phyloP scores from a whole-genome alignment of 345 rosid genomes.

The Populus euphratica region DNA sequence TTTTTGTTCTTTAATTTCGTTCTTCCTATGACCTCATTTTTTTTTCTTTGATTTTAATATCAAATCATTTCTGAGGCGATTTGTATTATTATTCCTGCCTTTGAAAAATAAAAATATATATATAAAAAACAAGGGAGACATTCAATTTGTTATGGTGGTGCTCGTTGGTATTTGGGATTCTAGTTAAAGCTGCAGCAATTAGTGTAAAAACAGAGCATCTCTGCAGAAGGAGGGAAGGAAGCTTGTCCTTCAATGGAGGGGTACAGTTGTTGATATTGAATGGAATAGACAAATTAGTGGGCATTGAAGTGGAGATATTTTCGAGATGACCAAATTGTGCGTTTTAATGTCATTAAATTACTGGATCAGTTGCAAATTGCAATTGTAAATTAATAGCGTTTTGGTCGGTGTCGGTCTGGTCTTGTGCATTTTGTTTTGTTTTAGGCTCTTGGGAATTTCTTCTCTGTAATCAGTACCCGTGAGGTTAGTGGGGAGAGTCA shows the following conservation, averaged over 20 bases:
- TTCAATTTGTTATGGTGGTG: slow-evolving; percentile 13
- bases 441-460: not conserved
- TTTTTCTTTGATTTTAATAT: slow-evolving; percentile 8
- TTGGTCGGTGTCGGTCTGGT: slow-evolving; percentile 21
- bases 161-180: not conserved
- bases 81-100: slow-evolving; percentile 29
- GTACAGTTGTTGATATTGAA: not conserved
- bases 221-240: not conserved
- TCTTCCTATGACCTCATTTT: slow-evolving; percentile 4
- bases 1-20: slow-evolving; percentile 9
- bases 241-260: not conserved
- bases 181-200: not conserved
- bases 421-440: not conserved
- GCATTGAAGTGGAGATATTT: not conserved
- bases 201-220: not conserved
- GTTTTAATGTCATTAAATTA: not conserved
- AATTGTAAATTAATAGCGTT: slow-evolving; percentile 2
- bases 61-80: slow-evolving; percentile 25
- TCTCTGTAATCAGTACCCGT: not conserved
- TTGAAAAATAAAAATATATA: slow-evolving; percentile 16
- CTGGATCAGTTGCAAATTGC: not conserved
- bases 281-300: not conserved
- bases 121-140: not conserved
- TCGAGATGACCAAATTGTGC: slow-evolving; percentile 10
- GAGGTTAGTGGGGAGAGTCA: not conserved